These are phyloP conservation scores for Lactarius deliciosus DNA, from an alignment of 768 basidiomycete species.

Conservation along the genomic window DNA sequence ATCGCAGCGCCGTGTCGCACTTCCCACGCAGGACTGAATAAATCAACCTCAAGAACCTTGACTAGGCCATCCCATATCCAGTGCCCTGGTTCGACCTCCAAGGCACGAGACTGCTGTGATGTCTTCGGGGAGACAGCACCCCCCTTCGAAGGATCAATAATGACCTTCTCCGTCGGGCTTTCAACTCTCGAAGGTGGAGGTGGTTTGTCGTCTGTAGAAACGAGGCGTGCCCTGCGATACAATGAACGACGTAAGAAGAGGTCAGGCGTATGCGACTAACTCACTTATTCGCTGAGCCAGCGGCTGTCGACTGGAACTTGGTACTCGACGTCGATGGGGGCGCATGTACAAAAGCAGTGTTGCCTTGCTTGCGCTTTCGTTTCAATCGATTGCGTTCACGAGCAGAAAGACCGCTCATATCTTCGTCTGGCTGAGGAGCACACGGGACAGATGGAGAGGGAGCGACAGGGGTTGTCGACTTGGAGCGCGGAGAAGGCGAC, in stretches of 20 bases:
- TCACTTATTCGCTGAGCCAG: conserved; percentile 60
- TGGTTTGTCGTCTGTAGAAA: conserved; percentile 59
- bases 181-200: conserved; percentile 51
- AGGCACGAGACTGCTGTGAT: conserved; percentile 71
- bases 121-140: conserved; percentile 80
- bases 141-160: conserved; percentile 79
- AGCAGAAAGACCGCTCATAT: conserved; percentile 68
- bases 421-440: conserved; percentile 45
- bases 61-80: conserved; percentile 90
- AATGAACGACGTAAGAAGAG: neutral
- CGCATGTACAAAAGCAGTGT: conserved; percentile 74
- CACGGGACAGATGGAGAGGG: conserved; percentile 50
- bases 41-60: conserved; percentile 74
- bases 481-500: conserved; percentile 43
- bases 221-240: conserved; percentile 61
- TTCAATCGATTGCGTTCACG: conserved; percentile 93
- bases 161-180: conserved; percentile 68
- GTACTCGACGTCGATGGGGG: conserved; percentile 57
- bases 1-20: conserved; percentile 91
- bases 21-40: conserved; percentile 90
- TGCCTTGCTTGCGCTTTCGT: conserved; percentile 88
- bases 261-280: conserved; percentile 32
- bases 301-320: conserved; percentile 60
- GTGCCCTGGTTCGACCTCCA: conserved; percentile 68
- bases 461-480: conserved; percentile 45